These are phyloP conservation scores for Ustilago hordei DNA, from an alignment of 1,284 basidiomycete species.

Conservation along the genomic window DNA sequence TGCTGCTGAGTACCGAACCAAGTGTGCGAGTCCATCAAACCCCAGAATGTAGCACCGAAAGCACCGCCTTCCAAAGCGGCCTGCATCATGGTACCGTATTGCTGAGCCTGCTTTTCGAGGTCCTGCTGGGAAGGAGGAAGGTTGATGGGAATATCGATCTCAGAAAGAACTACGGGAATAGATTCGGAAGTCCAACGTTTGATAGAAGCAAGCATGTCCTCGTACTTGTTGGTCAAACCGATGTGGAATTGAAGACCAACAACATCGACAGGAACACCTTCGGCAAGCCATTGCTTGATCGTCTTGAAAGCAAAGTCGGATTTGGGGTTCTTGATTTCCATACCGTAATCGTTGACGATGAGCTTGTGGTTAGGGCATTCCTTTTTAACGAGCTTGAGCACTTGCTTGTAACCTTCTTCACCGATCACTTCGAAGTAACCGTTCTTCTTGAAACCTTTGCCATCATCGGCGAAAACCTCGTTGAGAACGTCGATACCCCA, in stretches of 20 bases:
- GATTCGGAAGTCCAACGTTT: constrained; percentile 33
- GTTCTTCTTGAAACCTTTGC: constrained; percentile 46
- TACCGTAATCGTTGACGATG: constrained; percentile 51
- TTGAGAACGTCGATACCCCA: constrained; percentile 50
- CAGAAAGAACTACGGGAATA: constrained; percentile 46
- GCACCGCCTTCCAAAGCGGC: constrained; percentile 44
- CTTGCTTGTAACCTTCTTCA: constrained; percentile 45
- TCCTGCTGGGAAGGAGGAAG: constrained; percentile 34
- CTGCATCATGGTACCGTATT: constrained; percentile 41
- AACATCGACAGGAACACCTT: constrained; percentile 36
- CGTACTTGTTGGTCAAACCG: constrained; percentile 18
- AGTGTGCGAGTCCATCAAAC: constrained; percentile 23
- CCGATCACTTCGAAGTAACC: constrained; percentile 49
- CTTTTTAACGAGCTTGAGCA: constrained; percentile 43
- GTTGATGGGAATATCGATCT: constrained; percentile 44
- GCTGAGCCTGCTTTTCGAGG: constrained; percentile 46
- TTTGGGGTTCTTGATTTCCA: constrained; percentile 36
- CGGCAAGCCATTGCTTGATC: constrained; percentile 43
- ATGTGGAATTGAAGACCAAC: constrained; percentile 50
- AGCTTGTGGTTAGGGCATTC: constrained; percentile 41
- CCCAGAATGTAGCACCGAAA: constrained; percentile 38
- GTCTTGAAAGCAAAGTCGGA: constrained; percentile 52
- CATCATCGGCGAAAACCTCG: constrained; percentile 47
- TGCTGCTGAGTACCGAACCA: constrained; percentile 40
- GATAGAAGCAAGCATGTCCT: constrained; percentile 44